Evolutionary conservation across 257 asterid genomes (phyloP).

Genomic region (Petunia axillaris): DNA sequence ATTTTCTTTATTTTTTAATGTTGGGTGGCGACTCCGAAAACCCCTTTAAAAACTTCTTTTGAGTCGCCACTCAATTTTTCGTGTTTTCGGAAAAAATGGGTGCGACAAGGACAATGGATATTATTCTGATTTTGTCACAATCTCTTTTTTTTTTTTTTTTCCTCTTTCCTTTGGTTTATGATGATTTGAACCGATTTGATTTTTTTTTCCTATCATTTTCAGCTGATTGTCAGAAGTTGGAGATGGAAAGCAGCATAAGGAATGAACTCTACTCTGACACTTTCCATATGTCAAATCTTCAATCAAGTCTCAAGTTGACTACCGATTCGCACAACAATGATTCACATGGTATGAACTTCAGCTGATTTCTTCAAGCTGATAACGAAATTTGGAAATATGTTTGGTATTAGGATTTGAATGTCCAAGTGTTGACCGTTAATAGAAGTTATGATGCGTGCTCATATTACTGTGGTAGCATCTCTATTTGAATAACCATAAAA

Average conservation of each 20-base stretch:
- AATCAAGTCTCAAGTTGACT: neutral
- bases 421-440: neutral
- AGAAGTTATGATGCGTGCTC: neutral
- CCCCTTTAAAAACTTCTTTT: too few relatives aligned
- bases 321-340: neutral
- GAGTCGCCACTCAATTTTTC: too few relatives aligned
- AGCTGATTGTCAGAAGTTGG: slow-evolving; percentile 1
- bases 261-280: slow-evolving; percentile 24
- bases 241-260: slow-evolving; percentile 20
- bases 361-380: slow-evolving; percentile 21
- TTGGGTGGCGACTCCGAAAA: too few relatives aligned
- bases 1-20: too few relatives aligned
- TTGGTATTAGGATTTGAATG: slow-evolving; percentile 14
- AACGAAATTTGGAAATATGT: slow-evolving; percentile 9
- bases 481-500: neutral
- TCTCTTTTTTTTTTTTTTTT: neutral
- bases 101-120: neutral
- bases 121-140: neutral
- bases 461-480: neutral
- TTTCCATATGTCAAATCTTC: slow-evolving; percentile 20
- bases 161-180: neutral
- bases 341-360: slow-evolving; percentile 21
- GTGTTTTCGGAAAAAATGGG: too few relatives aligned
- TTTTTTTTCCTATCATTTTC: neutral
- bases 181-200: slow-evolving; percentile 10